Conservation (phyloP, 352 stramenopile species). For the Pythium phragmiticola region DNA sequence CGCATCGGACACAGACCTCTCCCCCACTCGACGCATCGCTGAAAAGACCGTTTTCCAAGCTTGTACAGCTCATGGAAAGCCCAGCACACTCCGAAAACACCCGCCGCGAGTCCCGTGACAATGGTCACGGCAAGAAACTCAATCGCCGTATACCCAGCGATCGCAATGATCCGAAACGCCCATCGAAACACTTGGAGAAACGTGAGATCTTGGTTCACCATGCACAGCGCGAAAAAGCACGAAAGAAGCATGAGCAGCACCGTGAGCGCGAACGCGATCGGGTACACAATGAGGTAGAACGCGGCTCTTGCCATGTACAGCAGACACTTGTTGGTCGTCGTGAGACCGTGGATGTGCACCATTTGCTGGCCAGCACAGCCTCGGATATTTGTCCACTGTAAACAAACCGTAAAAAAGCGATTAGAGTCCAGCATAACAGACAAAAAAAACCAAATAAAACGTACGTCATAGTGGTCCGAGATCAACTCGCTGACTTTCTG, state of each 20-base stretch:
- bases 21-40: conserved; percentile 4
- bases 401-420: not conserved
- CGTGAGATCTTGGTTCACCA: conserved; percentile 8
- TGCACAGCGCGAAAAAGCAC: conserved; percentile 16
- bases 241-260: conserved; percentile 13
- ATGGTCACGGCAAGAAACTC: conserved; percentile 19
- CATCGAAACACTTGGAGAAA: conserved; percentile 21
- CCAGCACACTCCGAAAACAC: conserved; percentile 20
- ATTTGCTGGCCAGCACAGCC: conserved; percentile 26
- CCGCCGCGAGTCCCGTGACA: conserved; percentile 16
- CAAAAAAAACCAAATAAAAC: not conserved
- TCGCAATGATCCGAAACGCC: conserved; percentile 19
- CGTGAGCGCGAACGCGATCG: conserved; percentile 20
- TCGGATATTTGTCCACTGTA: conserved; percentile 26
- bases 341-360: conserved; percentile 22
- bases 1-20: not conserved
- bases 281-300: conserved; percentile 10
- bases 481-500: conserved; percentile 32
- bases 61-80: conserved; percentile 22
- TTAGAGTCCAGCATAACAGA: not conserved
- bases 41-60: conserved; percentile 17
- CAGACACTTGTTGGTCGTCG: not conserved
- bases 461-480: not conserved
- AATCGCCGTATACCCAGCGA: conserved; percentile 19
- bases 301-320: not conserved